Evolutionary conservation across 1,139 yeast genomes (phyloP), one percentile per base, ranked within the genome.

Genomic region (Yamadazyma buinensis): DNA sequence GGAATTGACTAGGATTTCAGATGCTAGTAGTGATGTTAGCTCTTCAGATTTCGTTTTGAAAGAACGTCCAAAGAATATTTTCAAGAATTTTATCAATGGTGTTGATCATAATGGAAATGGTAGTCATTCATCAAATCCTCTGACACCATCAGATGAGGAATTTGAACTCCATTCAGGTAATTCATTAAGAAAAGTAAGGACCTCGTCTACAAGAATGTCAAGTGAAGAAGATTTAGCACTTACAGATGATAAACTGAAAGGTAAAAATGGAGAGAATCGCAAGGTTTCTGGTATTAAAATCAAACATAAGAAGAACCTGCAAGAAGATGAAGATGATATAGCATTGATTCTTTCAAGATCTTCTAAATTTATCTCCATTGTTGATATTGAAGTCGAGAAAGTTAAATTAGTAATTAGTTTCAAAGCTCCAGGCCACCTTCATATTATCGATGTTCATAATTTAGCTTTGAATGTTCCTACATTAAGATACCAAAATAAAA

Each of bases 371-470:
- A 70, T 83, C 42, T 77, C 84, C 26, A 75, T 86, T 29, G 75
- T 79, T 17, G 70, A 73, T 34, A 67, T 86, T 37, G 68, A 70
- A 28, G 68, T 88, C 27, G 62, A 71, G 4, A 66, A 72, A 24
- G 67, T 80, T 29, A 60, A 65, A 17, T 57, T 88, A 29, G 64
- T 79, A 28, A 70, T 87, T 15, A 84, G 95, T 40, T 86, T 85
- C 63, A 79, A 80, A 51, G 95, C 95, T 3, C 74, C 82, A 1
- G 84, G 84, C 29, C 71, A 74, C 35, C 61, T 80, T 35, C 75
- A 73, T 40, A 61, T 88, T 29, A 71, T 87, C 8, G 87, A 87
- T 54, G 84, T 88, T 11, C 82, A 84, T 42, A 76, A 80, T 41
- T 70, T 90, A 41, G 71, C 68, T 18, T 64, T 88, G 23, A 70